phyloP scores from a whole-genome alignment of 805 yeast genomes.

The Candida multigemmis region DNA sequence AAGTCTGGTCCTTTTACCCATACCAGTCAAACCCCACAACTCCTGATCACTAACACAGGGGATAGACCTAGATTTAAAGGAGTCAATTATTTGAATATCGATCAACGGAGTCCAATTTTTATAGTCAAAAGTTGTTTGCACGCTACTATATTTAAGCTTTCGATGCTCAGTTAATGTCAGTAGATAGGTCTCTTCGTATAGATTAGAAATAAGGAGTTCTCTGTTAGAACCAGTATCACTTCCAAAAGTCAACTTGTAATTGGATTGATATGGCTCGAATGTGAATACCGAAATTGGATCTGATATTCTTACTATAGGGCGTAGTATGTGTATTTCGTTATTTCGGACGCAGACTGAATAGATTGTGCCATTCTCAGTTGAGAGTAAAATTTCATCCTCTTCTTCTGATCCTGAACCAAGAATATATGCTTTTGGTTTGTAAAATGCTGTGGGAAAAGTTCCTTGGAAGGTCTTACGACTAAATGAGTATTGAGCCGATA shows the following conservation, averaged over 20 bases:
- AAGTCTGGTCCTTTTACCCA: constrained; percentile 22
- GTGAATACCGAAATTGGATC: constrained; percentile 27
- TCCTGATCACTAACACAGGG: constrained; percentile 20
- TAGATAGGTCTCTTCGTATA: constrained; percentile 12
- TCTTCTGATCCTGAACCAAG: constrained; percentile 2
- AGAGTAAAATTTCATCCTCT: constrained; percentile 19
- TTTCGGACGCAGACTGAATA: constrained; percentile 17
- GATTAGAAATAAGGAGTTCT: constrained; percentile 21
- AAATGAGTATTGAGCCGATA: constrained; percentile 38
- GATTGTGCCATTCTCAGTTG: constrained; percentile 25
- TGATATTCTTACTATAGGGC: constrained; percentile 25
- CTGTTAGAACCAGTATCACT: constrained; percentile 33
- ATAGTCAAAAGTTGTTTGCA: constrained; percentile 17
- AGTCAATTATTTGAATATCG: constrained; percentile 28
- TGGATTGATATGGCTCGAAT: constrained; percentile 9
- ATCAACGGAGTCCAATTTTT: constrained; percentile 41
- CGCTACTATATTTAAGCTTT: constrained; percentile 11
- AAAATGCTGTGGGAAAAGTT: constrained; percentile 33
- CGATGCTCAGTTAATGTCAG: constrained; percentile 5
- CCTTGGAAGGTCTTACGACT: constrained; percentile 9
- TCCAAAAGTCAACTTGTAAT: constrained; percentile 23
- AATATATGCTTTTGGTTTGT: constrained; percentile 15
- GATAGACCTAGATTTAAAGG: constrained; percentile 10
- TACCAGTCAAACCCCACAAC: constrained; percentile 33
- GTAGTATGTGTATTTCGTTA: constrained; percentile 7